A percentile compares a stretch with the other conserved stretches of the same genome.
phyloP scores from a whole-genome alignment of 257 asterid species.

The Solanum sparsipilum region DNA sequence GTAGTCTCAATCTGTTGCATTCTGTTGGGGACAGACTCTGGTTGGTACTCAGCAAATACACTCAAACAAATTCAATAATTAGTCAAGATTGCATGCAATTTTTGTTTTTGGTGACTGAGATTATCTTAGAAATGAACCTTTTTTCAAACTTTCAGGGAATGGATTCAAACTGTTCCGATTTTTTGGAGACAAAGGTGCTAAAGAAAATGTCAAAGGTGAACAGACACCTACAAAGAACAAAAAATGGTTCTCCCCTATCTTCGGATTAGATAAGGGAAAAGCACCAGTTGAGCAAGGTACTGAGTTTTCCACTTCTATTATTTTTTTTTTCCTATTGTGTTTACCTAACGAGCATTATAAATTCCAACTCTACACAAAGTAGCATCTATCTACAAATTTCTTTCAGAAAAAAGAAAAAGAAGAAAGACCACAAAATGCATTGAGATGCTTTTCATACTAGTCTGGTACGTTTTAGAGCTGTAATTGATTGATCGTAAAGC shows the following conservation, averaged over 20 bases:
- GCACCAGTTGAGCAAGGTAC: conserved; percentile 44
- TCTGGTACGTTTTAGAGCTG: neutral
- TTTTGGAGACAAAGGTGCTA: conserved; percentile 29
- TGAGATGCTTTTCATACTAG: neutral
- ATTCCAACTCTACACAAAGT: neutral
- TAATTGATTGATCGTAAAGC: neutral
- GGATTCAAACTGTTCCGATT: conserved; percentile 40
- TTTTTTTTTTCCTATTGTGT: neutral
- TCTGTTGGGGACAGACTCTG: neutral
- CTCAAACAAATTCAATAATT: neutral
- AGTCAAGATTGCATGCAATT: neutral
- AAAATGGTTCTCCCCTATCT: conserved; percentile 51
- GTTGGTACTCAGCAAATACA: neutral
- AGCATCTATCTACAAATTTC: neutral
- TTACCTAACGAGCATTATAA: neutral
- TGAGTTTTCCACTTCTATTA: neutral
- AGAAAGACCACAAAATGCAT: neutral
- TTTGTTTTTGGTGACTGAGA: neutral
- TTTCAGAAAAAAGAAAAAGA: neutral
- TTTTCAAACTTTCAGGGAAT: conserved; percentile 32
- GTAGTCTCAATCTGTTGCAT: neutral
- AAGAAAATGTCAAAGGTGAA: conserved; percentile 18
- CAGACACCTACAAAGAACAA: conserved; percentile 22
- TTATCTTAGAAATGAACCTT: neutral
- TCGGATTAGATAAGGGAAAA: conserved; percentile 32